Percentiles rank a stretch among this genome's conserved stretches.
Conservation (phyloP, 75 land plant genomes). For the Isoetes taiwanensis region DNA sequence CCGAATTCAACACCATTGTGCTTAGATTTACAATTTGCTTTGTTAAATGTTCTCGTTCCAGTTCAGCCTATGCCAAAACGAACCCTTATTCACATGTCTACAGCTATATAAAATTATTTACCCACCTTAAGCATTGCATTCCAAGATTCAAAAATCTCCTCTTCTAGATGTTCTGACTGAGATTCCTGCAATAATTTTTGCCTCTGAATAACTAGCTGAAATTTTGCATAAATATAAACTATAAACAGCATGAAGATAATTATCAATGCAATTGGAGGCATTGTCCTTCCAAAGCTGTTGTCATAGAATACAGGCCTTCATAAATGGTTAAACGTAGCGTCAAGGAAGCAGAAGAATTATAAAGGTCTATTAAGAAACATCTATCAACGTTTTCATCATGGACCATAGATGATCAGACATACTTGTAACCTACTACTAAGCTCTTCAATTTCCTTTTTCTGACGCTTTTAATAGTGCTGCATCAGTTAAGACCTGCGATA, state of each 20-base stretch:
- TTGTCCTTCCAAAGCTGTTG: too few relatives aligned
- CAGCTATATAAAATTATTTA: too few relatives aligned
- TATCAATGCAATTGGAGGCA: too few relatives aligned
- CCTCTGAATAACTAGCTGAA: too few relatives aligned
- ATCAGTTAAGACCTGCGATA: constrained; percentile 83
- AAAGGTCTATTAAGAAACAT: background rate
- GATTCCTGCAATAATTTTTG: constrained; percentile 55
- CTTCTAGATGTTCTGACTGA: constrained; percentile 77
- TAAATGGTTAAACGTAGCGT: background rate
- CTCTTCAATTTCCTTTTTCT: constrained; percentile 96
- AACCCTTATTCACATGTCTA: too few relatives aligned
- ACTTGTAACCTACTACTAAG: constrained; percentile 80
- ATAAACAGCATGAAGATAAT: too few relatives aligned
- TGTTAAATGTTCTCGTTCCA: too few relatives aligned
- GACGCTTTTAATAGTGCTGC: constrained; percentile 94
- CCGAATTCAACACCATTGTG: constrained; percentile 66
- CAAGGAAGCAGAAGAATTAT: background rate
- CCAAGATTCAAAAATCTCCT: constrained; percentile 68
- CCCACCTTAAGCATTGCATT: constrained; percentile 77
- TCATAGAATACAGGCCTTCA: too few relatives aligned
- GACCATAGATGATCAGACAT: too few relatives aligned
- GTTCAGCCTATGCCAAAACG: too few relatives aligned
- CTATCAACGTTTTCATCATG: background rate
- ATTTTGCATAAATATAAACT: too few relatives aligned
- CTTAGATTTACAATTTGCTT: constrained; percentile 82